Evolutionary conservation across 2,329 filamentous ascomycete genomes (phyloP), one percentile per base, ranked within the genome.

Genomic region (Elsinoe ampelina): DNA sequence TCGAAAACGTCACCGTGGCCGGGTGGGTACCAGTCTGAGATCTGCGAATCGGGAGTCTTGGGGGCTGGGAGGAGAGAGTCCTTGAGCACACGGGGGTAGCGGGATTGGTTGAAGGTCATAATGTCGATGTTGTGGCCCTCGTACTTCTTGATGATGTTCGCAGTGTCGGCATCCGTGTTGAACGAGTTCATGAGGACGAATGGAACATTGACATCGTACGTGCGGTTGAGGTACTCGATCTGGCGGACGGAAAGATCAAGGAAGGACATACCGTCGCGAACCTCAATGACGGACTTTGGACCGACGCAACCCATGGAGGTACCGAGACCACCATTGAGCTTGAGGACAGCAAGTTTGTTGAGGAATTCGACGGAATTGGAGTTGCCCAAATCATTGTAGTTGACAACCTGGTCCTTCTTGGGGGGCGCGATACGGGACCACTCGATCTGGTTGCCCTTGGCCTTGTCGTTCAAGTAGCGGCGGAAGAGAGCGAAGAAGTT

Each of bases 161-260:
- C 90, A 54, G 93, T 98, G 71, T 98, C 93, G 68, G 92, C 84
- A 73, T 98, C 91, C 72, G 93, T 98, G 83, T 98, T 98, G 87
- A 98, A 98, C 57, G 93, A 97, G 85, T 98, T 98, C 93, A 98
- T 98, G 67, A 98, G 85, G 65, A 98, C 85, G 75, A 98, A 96
- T 50, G 93, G 93, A 34, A 98, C 93, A 72, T 96, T 97, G 73
- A 95, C 89, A 66, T 87, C 83, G 79, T 96, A 97, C 63, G 90
- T 97, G 74, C 91, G 87, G 86, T 98, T 98, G 66, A 98, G 86
- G 80, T 90, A 95, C 79, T 98, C 93, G 71, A 98, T 95, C 81
- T 98, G 93, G 69, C 93, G 89, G 67, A 98, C 93, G 17, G 93
- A 97, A 67, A 98, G 82, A 76, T 98, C 93, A 65, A 98, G 82